These are phyloP conservation scores for Bipolaris victoriae DNA, from an alignment of 2,329 filamentous ascomycete species.

Conservation along the genomic window DNA sequence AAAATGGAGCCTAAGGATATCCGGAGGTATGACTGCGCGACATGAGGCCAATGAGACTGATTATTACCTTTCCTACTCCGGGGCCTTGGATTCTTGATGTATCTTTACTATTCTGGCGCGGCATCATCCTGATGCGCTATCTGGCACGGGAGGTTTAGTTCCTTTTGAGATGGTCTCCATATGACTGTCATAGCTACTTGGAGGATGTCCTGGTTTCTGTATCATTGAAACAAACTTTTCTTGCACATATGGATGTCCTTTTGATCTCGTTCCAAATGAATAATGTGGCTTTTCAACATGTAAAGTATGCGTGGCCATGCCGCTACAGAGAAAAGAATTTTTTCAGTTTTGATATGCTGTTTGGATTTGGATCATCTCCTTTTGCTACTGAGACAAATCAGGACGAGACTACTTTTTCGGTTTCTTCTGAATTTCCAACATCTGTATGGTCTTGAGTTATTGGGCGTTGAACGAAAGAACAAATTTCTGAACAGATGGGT, in stretches of 20 bases:
- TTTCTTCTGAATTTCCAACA: too few relatives aligned
- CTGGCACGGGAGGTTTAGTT: not conserved
- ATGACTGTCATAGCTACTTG: not conserved
- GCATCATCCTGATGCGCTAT: not conserved
- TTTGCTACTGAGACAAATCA: not conserved
- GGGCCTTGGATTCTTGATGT: constrained; percentile 10
- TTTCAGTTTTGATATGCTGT: not conserved
- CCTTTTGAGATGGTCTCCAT: constrained; percentile 4
- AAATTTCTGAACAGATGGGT: too few relatives aligned
- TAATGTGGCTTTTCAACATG: constrained; percentile 5
- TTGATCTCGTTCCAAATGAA: constrained; percentile 5
- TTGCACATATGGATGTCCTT: constrained; percentile 1
- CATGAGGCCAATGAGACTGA: constrained; percentile 12
- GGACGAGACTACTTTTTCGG: too few relatives aligned
- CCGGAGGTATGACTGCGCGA: constrained; percentile 9
- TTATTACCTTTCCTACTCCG: constrained; percentile 4
- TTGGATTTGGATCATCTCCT: not conserved
- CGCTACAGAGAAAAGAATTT: constrained; percentile 1
- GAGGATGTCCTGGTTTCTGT: constrained; percentile 5
- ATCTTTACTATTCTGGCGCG: constrained; percentile 1
- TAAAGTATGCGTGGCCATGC: constrained; percentile 7
- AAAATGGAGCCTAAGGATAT: constrained; percentile 11
- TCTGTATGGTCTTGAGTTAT: too few relatives aligned
- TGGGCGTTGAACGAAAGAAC: too few relatives aligned
- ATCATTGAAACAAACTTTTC: constrained; percentile 3